Percentiles rank a stretch among this genome's conserved stretches.
These are phyloP conservation scores for Penicillium steckii DNA, from an alignment of 495 filamentous ascomycete genomes.

Conservation along the genomic window DNA sequence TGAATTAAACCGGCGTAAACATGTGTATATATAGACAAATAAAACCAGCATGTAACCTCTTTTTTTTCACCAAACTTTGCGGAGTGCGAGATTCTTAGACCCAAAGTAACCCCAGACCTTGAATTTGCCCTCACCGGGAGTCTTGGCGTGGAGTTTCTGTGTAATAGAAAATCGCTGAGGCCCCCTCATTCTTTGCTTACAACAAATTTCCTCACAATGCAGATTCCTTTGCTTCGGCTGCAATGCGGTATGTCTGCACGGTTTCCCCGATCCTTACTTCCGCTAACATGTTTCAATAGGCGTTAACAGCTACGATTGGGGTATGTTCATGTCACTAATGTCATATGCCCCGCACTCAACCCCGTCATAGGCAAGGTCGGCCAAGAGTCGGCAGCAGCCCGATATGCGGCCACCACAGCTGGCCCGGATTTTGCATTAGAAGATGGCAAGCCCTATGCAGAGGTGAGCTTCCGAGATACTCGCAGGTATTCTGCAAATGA, in stretches of 20 bases:
- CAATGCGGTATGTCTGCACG: slow-evolving; percentile 70
- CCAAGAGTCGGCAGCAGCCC: slow-evolving; percentile 68
- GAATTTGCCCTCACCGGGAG: slow-evolving; percentile 16
- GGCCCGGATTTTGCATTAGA: slow-evolving; percentile 70
- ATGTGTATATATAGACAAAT: too few relatives aligned
- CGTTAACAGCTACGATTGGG: slow-evolving; percentile 99
- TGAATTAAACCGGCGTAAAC: too few relatives aligned
- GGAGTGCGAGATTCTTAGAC: too few relatives aligned
- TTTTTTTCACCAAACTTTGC: too few relatives aligned
- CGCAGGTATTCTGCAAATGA: not conserved
- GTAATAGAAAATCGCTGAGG: slow-evolving; percentile 18
- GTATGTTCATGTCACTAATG: slow-evolving; percentile 39
- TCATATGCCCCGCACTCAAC: slow-evolving; percentile 27
- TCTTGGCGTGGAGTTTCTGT: slow-evolving; percentile 27
- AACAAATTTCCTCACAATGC: slow-evolving; percentile 51
- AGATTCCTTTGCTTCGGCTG: slow-evolving; percentile 83
- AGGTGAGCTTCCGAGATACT: slow-evolving; percentile 52
- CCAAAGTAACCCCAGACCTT: slow-evolving; percentile 1
- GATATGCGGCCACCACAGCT: slow-evolving; percentile 76
- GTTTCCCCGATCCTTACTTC: not conserved
- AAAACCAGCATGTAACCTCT: too few relatives aligned
- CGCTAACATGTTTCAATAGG: slow-evolving; percentile 40
- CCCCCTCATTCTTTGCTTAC: slow-evolving; percentile 10
- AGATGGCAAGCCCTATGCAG: slow-evolving; percentile 77
- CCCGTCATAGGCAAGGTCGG: slow-evolving; percentile 64